Percentiles rank a stretch among this genome's conserved stretches.
phyloP scores from a whole-genome alignment of 192 early-diverging fungal genomes.

The Jimgerdemannia flammicorona region DNA sequence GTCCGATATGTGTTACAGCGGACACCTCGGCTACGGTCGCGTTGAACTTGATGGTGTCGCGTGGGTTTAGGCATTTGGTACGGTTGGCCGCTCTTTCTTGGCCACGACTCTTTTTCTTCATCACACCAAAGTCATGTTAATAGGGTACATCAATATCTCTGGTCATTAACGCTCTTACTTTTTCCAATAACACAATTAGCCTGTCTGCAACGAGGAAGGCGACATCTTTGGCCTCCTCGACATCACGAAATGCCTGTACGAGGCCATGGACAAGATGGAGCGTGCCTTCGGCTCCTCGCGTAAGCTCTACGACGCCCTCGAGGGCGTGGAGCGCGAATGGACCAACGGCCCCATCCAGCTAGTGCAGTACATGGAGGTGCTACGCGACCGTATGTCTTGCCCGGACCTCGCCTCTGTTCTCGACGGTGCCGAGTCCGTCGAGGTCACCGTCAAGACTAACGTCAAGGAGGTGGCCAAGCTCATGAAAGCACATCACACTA shows the following conservation, averaged over 20 bases:
- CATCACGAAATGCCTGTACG: conserved; percentile 83
- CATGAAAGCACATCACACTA: conserved; percentile 72
- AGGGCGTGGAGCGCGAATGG: conserved; percentile 83
- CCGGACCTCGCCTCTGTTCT: conserved; percentile 87
- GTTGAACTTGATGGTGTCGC: conserved; percentile 77
- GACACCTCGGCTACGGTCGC: conserved; percentile 78
- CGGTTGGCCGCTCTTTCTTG: not conserved
- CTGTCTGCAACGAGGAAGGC: conserved; percentile 82
- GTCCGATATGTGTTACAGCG: conserved; percentile 85
- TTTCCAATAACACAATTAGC: conserved; percentile 26
- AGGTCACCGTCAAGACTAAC: conserved; percentile 60
- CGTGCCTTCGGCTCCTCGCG: conserved; percentile 77
- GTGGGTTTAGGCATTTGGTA: conserved; percentile 81
- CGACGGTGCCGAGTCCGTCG: conserved; percentile 55
- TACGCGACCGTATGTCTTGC: conserved; percentile 86
- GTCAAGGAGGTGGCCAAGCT: conserved; percentile 69
- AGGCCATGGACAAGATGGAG: conserved; percentile 83
- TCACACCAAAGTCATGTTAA: not conserved
- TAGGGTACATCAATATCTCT: conserved; percentile 2
- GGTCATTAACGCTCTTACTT: not conserved
- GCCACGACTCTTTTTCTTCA: not conserved
- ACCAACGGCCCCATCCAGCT: conserved; percentile 63
- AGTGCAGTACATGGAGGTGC: conserved; percentile 65
- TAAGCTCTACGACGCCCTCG: conserved; percentile 75
- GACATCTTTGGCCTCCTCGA: conserved; percentile 82